Percentiles rank a stretch among this genome's conserved stretches.
phyloP scores from a whole-genome alignment of 225 moss, liverwort and hornwort species.

The Rhytidiadelphus loreus region DNA sequence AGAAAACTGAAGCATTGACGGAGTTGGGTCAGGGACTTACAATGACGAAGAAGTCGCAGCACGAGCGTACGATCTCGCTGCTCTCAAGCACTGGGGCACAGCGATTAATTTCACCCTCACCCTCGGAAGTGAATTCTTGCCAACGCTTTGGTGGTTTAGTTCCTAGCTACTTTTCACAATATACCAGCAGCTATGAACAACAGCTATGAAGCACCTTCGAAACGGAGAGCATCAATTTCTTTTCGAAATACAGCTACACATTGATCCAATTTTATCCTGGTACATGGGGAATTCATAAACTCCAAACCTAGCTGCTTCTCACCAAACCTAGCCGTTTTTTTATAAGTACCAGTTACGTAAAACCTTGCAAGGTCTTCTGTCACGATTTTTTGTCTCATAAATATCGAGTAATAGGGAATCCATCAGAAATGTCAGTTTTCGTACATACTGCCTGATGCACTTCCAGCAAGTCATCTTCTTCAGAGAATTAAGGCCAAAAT shows the following conservation, averaged over 20 bases:
- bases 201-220: background rate
- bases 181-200: background rate
- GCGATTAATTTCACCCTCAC: background rate
- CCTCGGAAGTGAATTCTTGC: background rate
- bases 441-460: background rate
- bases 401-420: background rate
- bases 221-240: background rate
- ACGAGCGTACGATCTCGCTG: background rate
- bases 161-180: background rate
- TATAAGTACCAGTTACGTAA: no score
- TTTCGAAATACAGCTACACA: background rate
- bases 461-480: background rate
- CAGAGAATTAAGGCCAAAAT: constrained; percentile 13
- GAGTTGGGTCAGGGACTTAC: background rate
- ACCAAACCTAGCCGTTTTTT: background rate
- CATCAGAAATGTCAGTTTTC: background rate
- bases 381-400: background rate
- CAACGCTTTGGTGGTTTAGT: background rate
- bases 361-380: background rate
- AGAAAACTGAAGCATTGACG: background rate
- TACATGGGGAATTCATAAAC: no score
- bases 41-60: background rate
- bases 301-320: background rate
- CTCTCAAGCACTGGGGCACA: background rate
- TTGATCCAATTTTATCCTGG: background rate